phyloP scores from a whole-genome alignment of 1,139 yeast species.

The Candida albicans region DNA sequence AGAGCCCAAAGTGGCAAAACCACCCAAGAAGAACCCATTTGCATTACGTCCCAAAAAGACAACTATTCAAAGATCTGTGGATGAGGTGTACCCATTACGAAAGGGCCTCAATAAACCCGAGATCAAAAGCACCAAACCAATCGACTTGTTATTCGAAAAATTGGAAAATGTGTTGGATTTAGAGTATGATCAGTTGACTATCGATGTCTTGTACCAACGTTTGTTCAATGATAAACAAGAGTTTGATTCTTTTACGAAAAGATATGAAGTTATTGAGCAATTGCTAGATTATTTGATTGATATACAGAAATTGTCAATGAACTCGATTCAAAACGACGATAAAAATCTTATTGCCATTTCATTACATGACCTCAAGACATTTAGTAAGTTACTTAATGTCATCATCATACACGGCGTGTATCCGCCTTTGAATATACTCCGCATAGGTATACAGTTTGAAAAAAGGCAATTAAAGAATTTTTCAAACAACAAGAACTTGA shows the following conservation, averaged over 20 bases:
- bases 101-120: conserved; percentile 41
- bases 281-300: conserved; percentile 33
- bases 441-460: conserved; percentile 66
- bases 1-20: conserved; percentile 1
- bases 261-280: conserved; percentile 26
- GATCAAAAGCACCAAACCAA: conserved; percentile 29
- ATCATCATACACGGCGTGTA: conserved; percentile 72
- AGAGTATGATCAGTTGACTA: conserved; percentile 24
- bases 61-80: conserved; percentile 34
- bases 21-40: conserved; percentile 33
- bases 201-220: conserved; percentile 18
- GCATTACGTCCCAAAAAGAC: conserved; percentile 23
- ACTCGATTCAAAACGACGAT: conserved; percentile 20
- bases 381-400: conserved; percentile 62
- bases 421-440: conserved; percentile 53
- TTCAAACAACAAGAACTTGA: conserved; percentile 23
- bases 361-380: conserved; percentile 75
- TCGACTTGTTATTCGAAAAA: conserved; percentile 36
- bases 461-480: conserved; percentile 56
- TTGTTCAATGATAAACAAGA: conserved; percentile 6
- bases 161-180: conserved; percentile 30
- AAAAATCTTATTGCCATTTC: conserved; percentile 65
- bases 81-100: conserved; percentile 33
- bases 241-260: conserved; percentile 6
- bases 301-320: conserved; percentile 38